These are phyloP conservation scores for Picea abies DNA, from an alignment of 83 land plant genomes.

Conservation along the genomic window DNA sequence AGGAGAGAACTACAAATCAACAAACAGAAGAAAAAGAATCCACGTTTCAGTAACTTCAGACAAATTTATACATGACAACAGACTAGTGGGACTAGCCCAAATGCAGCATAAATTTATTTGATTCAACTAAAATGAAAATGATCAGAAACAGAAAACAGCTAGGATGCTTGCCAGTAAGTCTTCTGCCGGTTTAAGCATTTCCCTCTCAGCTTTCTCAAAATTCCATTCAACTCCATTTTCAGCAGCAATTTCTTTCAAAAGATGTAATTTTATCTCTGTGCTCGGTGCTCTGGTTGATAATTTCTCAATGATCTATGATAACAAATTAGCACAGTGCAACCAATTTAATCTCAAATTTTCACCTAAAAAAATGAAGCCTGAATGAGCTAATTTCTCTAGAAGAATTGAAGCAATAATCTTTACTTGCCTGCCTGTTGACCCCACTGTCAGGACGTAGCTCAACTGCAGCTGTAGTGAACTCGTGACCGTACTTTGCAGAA, in stretches of 20 bases:
- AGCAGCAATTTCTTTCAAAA: constrained; percentile 71
- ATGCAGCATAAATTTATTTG: neutral
- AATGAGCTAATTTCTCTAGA: neutral
- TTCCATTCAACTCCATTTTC: constrained; percentile 85
- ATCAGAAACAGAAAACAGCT: neutral
- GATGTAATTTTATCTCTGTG: constrained; percentile 65
- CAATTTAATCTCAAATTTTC: neutral
- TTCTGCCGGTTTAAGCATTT: constrained; percentile 39
- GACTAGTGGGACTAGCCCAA: neutral
- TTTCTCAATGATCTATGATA: constrained; percentile 79
- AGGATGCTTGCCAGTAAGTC: constrained; percentile 58
- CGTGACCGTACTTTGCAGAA: constrained; percentile 80
- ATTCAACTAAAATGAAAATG: neutral
- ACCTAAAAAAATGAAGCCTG: neutral
- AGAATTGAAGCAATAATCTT: neutral
- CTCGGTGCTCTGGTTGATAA: constrained; percentile 75
- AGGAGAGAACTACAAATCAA: too few species aligned
- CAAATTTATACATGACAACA: neutral
- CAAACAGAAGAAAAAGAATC: too few species aligned
- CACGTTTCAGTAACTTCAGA: too few species aligned
- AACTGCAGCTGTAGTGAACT: constrained; percentile 70
- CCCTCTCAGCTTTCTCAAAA: constrained; percentile 51
- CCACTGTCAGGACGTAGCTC: constrained; percentile 85
- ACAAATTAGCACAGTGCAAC: neutral
- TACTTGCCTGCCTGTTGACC: constrained; percentile 67